A percentile compares a stretch with the other conserved stretches of the same genome.
Evolutionary conservation across 2,329 filamentous ascomycete species (phyloP).

Genomic region (Penicillium sp.): DNA sequence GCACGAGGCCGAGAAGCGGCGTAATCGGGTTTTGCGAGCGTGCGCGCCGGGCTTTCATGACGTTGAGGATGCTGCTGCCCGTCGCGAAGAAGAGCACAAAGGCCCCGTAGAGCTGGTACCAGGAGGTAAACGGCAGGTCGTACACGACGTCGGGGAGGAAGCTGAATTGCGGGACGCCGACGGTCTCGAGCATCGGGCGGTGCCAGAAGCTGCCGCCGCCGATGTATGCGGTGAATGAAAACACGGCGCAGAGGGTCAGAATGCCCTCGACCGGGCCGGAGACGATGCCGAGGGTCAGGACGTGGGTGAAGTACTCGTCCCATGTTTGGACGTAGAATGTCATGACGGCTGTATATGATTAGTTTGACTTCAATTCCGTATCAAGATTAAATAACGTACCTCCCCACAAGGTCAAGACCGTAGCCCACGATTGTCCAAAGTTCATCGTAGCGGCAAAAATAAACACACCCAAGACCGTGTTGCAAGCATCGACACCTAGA

Average conservation of each 20-base stretch:
- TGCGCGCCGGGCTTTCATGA: slow-evolving; percentile 73
- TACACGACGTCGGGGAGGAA: slow-evolving; percentile 70
- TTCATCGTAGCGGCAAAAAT: slow-evolving; percentile 92
- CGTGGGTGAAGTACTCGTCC: slow-evolving; percentile 99
- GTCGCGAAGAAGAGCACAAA: slow-evolving; percentile 83
- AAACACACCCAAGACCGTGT: slow-evolving; percentile 88
- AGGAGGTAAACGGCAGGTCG: slow-evolving; percentile 80
- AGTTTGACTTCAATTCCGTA: background rate
- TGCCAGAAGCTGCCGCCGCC: slow-evolving; percentile 94
- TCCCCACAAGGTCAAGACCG: slow-evolving; percentile 76
- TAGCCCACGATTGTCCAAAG: slow-evolving; percentile 87
- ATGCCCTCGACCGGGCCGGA: slow-evolving; percentile 96
- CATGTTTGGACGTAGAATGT: slow-evolving; percentile 99
- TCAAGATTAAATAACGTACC: slow-evolving; percentile 58
- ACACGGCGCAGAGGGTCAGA: slow-evolving; percentile 75
- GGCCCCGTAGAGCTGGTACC: slow-evolving; percentile 84
- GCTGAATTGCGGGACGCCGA: slow-evolving; percentile 62
- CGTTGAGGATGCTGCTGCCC: slow-evolving; percentile 67
- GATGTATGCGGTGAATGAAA: slow-evolving; percentile 75
- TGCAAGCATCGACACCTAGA: slow-evolving; percentile 82
- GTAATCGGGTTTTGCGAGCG: slow-evolving; percentile 64
- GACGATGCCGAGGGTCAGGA: slow-evolving; percentile 83
- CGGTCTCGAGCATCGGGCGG: slow-evolving; percentile 67
- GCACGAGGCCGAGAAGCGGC: slow-evolving; percentile 74
- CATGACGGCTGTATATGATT: slow-evolving; percentile 58